These are phyloP conservation scores for Senecio squalidus DNA, from an alignment of 140 eudicot genomes.

Conservation along the genomic window DNA sequence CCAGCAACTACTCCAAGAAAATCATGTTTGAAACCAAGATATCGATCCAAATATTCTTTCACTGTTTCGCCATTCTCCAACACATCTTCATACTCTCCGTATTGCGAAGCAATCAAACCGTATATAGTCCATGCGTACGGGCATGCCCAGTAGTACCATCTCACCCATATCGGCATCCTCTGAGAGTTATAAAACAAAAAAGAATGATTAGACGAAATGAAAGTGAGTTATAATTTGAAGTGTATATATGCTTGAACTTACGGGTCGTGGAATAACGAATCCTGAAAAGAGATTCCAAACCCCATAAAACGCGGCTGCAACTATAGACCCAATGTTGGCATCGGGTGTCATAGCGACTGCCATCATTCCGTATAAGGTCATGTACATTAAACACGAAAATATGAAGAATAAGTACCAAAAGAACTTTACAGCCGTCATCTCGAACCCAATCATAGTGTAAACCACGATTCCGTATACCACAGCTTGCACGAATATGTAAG, in stretches of 20 bases:
- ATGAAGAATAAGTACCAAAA: slow-evolving; percentile 67
- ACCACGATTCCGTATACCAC: slow-evolving; percentile 37
- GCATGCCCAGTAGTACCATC: slow-evolving; percentile 66
- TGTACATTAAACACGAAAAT: slow-evolving; percentile 52
- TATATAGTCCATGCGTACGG: slow-evolving; percentile 58
- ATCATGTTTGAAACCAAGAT: slow-evolving; percentile 48
- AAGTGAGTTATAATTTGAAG: no score
- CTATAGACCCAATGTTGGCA: slow-evolving; percentile 37
- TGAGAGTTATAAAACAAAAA: neutral
- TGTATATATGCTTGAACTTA: no score
- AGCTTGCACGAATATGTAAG: slow-evolving; percentile 51
- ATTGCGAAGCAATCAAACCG: slow-evolving; percentile 55
- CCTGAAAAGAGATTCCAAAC: slow-evolving; percentile 67
- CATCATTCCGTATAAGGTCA: slow-evolving; percentile 87
- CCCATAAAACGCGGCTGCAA: slow-evolving; percentile 47
- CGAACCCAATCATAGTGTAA: slow-evolving; percentile 77
- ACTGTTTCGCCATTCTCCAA: slow-evolving; percentile 30
- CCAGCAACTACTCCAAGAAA: slow-evolving; percentile 36
- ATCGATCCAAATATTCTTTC: slow-evolving; percentile 29
- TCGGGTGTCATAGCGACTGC: slow-evolving; percentile 59
- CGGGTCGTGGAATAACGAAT: slow-evolving; percentile 60
- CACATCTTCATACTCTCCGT: slow-evolving; percentile 34
- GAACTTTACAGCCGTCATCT: slow-evolving; percentile 72
- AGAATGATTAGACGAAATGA: no score
- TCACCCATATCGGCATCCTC: slow-evolving; percentile 74